Base-by-base conservation (phyloP, 192 early-diverging fungal genomes). In the Podila clonocystis region DNA sequence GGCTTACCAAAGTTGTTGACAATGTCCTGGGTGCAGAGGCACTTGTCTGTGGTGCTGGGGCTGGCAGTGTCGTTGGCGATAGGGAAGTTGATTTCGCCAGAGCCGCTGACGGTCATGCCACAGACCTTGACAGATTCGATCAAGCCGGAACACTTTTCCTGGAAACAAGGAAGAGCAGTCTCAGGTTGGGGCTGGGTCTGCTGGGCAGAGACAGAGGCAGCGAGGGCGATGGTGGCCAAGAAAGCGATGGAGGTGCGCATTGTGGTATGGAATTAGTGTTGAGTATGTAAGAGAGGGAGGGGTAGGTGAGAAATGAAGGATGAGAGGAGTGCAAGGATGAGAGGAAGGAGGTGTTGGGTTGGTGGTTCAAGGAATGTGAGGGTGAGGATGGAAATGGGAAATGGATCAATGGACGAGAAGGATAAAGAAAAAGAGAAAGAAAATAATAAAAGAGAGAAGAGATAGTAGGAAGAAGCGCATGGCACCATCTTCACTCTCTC, bases 11-110 rank as follows among this genome's bases (percentile, higher is more conserved):
- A 80, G 24, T 70, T 67, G 50, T 80, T 34, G 55, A 80, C 67
- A 20, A 80, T 61, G 30, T 70, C 12, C 67, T 80, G 77, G 65
- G 67, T 80, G 77, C 77, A 80, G 62, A 80, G 66, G 45, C 77
- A 80, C 52, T 80, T 80, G 77, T 80, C 77, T 11, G 77, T 80
- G 26, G 66, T 57, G n/a, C n/a, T n/a, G n/a, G n/a, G n/a, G n/a
- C n/a, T n/a, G 31, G 41, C 36, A 8, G 48, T 38, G 61, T 70
- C 52, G 48, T 72, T 60, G 62, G 63, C 52, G 48, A 68, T 61
- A 55, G 77, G 70, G 62, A 80, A 80, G 71, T 72, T 73, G 59
- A 73, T 80, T 67, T 80, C 65, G 71, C 77, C 77, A 20, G 70
- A 72, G n/a, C 60, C 2, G 45, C 73, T 67, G 57, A 80, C 61